phyloP scores from a whole-genome alignment of 768 basidiomycete species.

The Rhodotorula paludigena region DNA sequence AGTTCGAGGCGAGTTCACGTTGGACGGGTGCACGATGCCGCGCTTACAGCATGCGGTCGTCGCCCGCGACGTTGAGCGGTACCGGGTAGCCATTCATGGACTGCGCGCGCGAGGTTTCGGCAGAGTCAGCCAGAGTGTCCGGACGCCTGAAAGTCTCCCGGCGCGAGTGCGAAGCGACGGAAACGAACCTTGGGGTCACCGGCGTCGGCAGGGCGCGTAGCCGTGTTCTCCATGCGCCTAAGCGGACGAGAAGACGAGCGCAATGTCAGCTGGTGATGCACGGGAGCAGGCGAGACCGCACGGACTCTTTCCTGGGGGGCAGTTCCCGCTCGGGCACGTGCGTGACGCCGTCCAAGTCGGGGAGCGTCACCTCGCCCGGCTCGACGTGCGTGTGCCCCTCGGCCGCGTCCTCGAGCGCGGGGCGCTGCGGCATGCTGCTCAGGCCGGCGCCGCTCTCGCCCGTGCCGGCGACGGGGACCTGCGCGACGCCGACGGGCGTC shows the following conservation, averaged over 20 bases:
- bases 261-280: background rate
- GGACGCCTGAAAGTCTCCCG: too few species aligned
- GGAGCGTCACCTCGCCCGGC: background rate
- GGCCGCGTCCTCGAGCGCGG: conserved; percentile 13
- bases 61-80: background rate
- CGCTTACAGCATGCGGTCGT: background rate
- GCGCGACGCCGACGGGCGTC: background rate
- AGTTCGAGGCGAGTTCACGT: too few species aligned
- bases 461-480: too few species aligned
- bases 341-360: conserved; percentile 13
- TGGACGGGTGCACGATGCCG: background rate
- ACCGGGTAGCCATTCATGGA: background rate
- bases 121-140: background rate
- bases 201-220: conserved; percentile 9
- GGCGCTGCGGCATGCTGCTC: conserved; percentile 19
- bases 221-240: conserved; percentile 15
- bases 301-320: background rate
- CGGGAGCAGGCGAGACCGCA: background rate
- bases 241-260: background rate
- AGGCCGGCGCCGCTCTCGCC: conserved; percentile 6
- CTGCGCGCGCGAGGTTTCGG: background rate
- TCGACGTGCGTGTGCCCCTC: background rate
- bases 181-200: conserved; percentile 8
- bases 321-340: conserved; percentile 28
- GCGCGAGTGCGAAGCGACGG: too few species aligned